Evolutionary conservation across 768 basidiomycete genomes (phyloP).

Genomic region (Rhodotorula sphaerocarpa): DNA sequence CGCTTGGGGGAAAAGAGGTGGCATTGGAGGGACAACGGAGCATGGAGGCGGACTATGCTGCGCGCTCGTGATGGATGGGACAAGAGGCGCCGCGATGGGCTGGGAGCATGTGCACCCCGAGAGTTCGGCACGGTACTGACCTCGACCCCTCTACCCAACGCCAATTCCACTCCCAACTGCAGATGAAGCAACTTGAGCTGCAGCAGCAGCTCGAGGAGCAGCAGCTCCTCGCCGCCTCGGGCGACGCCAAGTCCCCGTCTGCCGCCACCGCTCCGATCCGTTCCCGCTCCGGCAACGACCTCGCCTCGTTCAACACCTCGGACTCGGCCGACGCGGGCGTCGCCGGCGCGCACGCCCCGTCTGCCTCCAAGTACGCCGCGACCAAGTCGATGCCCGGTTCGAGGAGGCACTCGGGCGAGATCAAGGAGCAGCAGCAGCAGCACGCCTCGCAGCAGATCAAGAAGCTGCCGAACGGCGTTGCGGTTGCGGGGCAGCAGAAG

Average conservation of each 20-base stretch:
- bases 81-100: too few species aligned
- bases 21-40: too few species aligned
- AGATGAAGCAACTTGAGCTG: slow-evolving; percentile 87
- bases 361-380: slow-evolving; percentile 4
- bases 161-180: too few species aligned
- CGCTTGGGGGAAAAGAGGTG: not conserved
- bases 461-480: not conserved
- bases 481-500: slow-evolving; percentile 12
- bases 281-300: slow-evolving; percentile 54
- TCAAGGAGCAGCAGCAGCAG: slow-evolving; percentile 15
- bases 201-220: slow-evolving; percentile 64
- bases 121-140: too few species aligned
- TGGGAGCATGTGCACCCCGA: too few species aligned
- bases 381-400: slow-evolving; percentile 36
- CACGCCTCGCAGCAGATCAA: slow-evolving; percentile 3
- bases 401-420: slow-evolving; percentile 33
- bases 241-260: slow-evolving; percentile 56
- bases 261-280: slow-evolving; percentile 77
- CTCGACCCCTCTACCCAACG: too few species aligned
- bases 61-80: too few species aligned
- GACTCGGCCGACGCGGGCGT: slow-evolving; percentile 38
- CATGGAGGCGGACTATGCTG: too few species aligned
- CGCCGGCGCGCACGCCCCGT: not conserved
- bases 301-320: slow-evolving; percentile 49
- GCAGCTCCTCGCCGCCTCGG: slow-evolving; percentile 65